Percentiles rank a stretch among this genome's conserved stretches.
Conservation (phyloP, 1,139 yeast species). For the Blastobotrys buckinghamii region DNA sequence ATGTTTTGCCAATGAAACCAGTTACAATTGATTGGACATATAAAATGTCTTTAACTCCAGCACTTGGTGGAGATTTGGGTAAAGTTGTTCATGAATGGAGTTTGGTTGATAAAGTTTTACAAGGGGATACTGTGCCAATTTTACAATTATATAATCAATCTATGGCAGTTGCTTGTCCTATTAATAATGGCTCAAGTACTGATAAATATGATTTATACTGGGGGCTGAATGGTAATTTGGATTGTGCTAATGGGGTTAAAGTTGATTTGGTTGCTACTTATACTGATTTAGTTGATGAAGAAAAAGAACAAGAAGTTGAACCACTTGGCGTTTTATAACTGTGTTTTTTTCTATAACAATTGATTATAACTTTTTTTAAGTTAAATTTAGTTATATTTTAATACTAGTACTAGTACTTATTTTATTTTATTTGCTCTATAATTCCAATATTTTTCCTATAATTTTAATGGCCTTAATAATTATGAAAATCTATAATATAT, state of each 20-base stretch:
- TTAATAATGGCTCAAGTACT: neutral
- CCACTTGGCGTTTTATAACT: no score
- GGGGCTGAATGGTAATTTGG: slow-evolving; percentile 13
- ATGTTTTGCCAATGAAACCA: slow-evolving; percentile 1
- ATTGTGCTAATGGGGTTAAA: slow-evolving; percentile 12
- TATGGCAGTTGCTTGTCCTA: slow-evolving; percentile 3
- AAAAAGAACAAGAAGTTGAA: no score
- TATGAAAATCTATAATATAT: no score
- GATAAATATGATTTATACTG: slow-evolving; percentile 13
- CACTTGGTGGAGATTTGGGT: neutral
- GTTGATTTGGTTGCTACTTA: neutral
- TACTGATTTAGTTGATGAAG: no score
- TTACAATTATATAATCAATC: slow-evolving; percentile 10
- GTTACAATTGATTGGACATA: slow-evolving; percentile 1
- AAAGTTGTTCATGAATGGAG: slow-evolving; percentile 7
- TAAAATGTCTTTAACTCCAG: neutral
- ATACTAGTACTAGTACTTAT: no score
- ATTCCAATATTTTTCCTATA: no score
- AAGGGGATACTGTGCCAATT: neutral
- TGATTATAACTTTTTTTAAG: no score
- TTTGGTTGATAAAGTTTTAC: neutral
- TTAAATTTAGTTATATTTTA: no score
- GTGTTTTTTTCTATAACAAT: no score
- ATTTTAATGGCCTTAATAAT: no score
- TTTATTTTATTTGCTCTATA: no score